phyloP scores from a whole-genome alignment of 768 basidiomycete species.

The Boletus speciosus region DNA sequence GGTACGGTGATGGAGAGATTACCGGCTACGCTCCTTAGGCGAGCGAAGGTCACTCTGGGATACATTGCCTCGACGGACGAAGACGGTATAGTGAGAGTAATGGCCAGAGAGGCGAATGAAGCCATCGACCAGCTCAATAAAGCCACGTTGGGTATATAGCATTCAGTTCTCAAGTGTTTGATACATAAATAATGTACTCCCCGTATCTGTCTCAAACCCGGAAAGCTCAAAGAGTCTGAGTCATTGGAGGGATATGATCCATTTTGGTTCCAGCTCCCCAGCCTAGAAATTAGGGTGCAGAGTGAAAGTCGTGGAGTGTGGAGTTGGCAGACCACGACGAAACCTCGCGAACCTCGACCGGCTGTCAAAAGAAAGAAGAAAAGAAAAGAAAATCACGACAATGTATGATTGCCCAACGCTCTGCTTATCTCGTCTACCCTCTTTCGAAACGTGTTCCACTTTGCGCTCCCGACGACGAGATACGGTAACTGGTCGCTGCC shows the following conservation, averaged over 20 bases:
- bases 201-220: conserved; percentile 93
- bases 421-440: conserved; percentile 74
- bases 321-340: conserved; percentile 27
- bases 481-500: conserved; percentile 51
- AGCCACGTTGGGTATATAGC: conserved; percentile 37
- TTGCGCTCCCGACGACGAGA: conserved; percentile 56
- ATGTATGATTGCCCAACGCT: conserved; percentile 45
- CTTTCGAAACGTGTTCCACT: conserved; percentile 66
- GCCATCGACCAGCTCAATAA: conserved; percentile 48
- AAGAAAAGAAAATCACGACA: conserved; percentile 12
- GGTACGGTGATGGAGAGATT: conserved; percentile 9
- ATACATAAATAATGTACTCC: conserved; percentile 37
- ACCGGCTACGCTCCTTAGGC: conserved; percentile 38
- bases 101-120: conserved; percentile 71
- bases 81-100: conserved; percentile 66
- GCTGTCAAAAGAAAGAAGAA: not conserved
- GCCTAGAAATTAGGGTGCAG: not conserved
- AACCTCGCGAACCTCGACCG: conserved; percentile 21
- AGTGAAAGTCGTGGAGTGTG: conserved; percentile 20
- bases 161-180: not conserved
- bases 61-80: conserved; percentile 72
- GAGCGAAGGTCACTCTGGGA: conserved; percentile 57
- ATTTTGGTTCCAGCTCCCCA: conserved; percentile 49
- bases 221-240: conserved; percentile 65
- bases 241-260: conserved; percentile 69